Base-by-base conservation (phyloP, 2,329 filamentous ascomycete genomes). In the Triangularia verruculosa region DNA sequence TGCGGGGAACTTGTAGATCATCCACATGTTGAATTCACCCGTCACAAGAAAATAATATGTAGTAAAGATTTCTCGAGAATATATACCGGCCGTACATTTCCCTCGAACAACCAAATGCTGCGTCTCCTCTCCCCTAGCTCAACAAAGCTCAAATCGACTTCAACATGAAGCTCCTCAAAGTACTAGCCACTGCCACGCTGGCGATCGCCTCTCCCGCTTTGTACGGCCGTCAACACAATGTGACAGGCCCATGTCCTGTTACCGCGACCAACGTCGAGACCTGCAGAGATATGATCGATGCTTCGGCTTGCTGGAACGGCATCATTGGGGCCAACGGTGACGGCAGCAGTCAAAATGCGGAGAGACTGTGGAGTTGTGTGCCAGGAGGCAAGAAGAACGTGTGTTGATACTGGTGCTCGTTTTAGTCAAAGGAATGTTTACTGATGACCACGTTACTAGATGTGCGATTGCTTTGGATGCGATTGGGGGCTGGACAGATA, bases 381-480 rank as follows among this genome's bases (percentile, higher is more conserved):
- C 59, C 59, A 11, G 59, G 59, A n/a, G 59, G 59, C 4, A 61
- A 61, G 53, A 47, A 61, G 32, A 56, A 61, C 24, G 59, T 61
- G 28, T 22, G 59, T 47, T 27, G 7, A n/a, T n/a, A n/a, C n/a
- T n/a, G n/a, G 15, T 47, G 4, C 43, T 12, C 20, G 4, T 4
- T 17, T 51, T 51, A n/a, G 11, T 8, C 30, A 47, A 8, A 3
- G n/a, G 11, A 22, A 25, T 34, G 7, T 47, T 11, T 20, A 9
- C n/a, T 30, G 17, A 34, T 39, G 17, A 27, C 4, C n/a, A 11
- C 8, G 43, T 12, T 11, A 12, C 20, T 39, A 61, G 59, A 61
- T 61, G 59, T 61, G 59, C 17, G 52, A 55, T 32, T 61, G 59
- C 53, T 61, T 57, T 22, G 59, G 59, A 6, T 61, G 59, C 34